Evolutionary conservation across 805 yeast genomes (phyloP), one percentile per base, ranked within the genome.

Genomic region (Candida alai): DNA sequence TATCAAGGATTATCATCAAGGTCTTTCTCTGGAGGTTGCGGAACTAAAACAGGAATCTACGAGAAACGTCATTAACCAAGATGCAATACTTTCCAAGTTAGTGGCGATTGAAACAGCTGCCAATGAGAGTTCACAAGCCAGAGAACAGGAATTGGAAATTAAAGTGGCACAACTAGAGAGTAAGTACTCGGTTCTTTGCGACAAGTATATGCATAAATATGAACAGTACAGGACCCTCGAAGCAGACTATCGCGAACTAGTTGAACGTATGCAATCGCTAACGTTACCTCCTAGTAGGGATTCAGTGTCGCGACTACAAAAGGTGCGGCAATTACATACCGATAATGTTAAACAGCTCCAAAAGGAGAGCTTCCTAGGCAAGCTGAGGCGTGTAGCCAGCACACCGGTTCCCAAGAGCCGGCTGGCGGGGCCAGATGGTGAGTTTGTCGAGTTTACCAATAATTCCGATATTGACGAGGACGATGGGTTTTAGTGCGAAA

Each of bases 331-430:
- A 30, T 37, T 41, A 19, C 45, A 41, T 24, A 15, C 22, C 11
- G 24, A 27, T 10, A 41, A 39, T 21, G 19, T 40, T 19, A 29
- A 32, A 25, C 35, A 37, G 5, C 24, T 40, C 11, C 37, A 32
- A 24, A 18, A 14, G 11, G 24, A 15, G 10, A 20, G 32, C 12
- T 30, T 31, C 15, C 13, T 20, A 16, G 26, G 12, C 9, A 17
- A 20, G 19, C 29, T 24, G 22, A 58, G 56, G 32, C 46, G 65
- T 37, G 44, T 58, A 1, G 51, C 51, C 8, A 58, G 64, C 39
- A 49, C 61, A 12, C 24, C 30, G 8, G 24, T 18, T 3, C n/a
- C 23, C 14, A n/a, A n/a, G n/a, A n/a, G n/a, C n/a, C 6, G n/a
- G 6, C 17, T 29, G 22, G 17, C 13, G n/a, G 35, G 32, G 6